Evolutionary conservation across 2,329 filamentous ascomycete species (phyloP).

Genomic region (Aureobasidium subglaciale): DNA sequence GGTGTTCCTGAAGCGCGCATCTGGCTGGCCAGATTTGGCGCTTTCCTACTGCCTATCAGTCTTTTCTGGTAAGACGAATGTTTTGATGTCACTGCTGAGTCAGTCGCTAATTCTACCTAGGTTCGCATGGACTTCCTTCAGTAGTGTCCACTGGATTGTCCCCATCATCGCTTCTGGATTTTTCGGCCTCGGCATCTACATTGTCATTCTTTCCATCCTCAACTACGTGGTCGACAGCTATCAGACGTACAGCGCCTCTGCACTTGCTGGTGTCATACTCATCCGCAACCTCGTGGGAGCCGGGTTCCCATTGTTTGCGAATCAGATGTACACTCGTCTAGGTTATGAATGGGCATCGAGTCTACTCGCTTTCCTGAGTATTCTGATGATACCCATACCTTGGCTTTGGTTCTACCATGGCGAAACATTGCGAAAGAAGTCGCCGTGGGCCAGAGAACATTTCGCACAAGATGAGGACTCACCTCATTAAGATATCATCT

Average conservation of each 20-base stretch:
- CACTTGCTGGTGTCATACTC: slow-evolving; percentile 34
- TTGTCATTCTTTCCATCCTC: slow-evolving; percentile 44
- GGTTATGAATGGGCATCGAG: slow-evolving; percentile 39
- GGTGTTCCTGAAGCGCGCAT: slow-evolving; percentile 27
- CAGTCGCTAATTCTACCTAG: not conserved
- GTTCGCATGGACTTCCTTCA: slow-evolving; percentile 16
- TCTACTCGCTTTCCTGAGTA: slow-evolving; percentile 36
- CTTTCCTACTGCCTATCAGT: slow-evolving; percentile 21
- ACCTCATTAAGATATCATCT: slow-evolving; percentile 3
- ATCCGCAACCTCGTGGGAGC: slow-evolving; percentile 35
- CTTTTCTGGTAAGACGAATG: slow-evolving; percentile 19
- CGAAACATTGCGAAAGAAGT: slow-evolving; percentile 8
- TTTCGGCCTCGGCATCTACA: slow-evolving; percentile 47
- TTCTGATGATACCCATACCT: slow-evolving; percentile 32
- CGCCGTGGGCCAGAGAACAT: slow-evolving; percentile 13
- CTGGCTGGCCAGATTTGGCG: slow-evolving; percentile 20
- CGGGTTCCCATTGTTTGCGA: slow-evolving; percentile 19
- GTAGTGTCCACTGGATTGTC: slow-evolving; percentile 32
- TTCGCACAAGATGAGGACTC: slow-evolving; percentile 15
- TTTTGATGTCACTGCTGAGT: not conserved
- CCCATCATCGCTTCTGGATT: slow-evolving; percentile 43
- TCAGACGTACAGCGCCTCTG: slow-evolving; percentile 36
- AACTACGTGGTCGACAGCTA: slow-evolving; percentile 46
- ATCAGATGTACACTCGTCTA: slow-evolving; percentile 27
- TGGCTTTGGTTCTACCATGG: slow-evolving; percentile 30